phyloP scores from a whole-genome alignment of 495 filamentous ascomycete species.

The Daldinia concentrica region DNA sequence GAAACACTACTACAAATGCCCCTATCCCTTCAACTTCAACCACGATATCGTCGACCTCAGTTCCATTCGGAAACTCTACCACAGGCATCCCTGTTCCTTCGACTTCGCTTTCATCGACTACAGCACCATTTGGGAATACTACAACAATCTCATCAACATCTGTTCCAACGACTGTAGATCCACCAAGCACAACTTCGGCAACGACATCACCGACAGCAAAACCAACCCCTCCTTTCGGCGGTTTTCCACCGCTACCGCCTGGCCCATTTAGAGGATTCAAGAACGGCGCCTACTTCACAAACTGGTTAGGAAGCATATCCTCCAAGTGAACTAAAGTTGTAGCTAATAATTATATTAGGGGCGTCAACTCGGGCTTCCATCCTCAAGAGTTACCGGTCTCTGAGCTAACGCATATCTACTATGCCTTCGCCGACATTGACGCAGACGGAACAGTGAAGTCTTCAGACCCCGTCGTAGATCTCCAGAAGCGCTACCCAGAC shows the following conservation, averaged over 20 bases:
- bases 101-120: not conserved
- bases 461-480: slow-evolving; percentile 35
- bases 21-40: slow-evolving; percentile 5
- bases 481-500: slow-evolving; percentile 33
- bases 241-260: slow-evolving; percentile 29
- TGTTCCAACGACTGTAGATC: not conserved
- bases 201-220: slow-evolving; percentile 22
- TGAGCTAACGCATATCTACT: slow-evolving; percentile 91
- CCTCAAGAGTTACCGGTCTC: slow-evolving; percentile 88
- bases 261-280: slow-evolving; percentile 43
- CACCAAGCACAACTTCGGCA: slow-evolving; percentile 25
- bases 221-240: slow-evolving; percentile 16
- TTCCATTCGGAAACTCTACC: not conserved
- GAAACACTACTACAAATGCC: slow-evolving; percentile 5
- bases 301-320: slow-evolving; percentile 47
- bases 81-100: not conserved
- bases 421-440: slow-evolving; percentile 65
- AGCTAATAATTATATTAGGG: slow-evolving; percentile 28
- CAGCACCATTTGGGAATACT: not conserved
- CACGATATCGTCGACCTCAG: not conserved
- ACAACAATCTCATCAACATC: not conserved
- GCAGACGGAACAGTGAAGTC: slow-evolving; percentile 40
- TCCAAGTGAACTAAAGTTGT: not conserved
- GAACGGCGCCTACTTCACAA: slow-evolving; percentile 60
- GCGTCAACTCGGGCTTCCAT: slow-evolving; percentile 34